These are phyloP conservation scores for Hygrocybe punicea DNA, from an alignment of 768 basidiomycete species.

Conservation along the genomic window DNA sequence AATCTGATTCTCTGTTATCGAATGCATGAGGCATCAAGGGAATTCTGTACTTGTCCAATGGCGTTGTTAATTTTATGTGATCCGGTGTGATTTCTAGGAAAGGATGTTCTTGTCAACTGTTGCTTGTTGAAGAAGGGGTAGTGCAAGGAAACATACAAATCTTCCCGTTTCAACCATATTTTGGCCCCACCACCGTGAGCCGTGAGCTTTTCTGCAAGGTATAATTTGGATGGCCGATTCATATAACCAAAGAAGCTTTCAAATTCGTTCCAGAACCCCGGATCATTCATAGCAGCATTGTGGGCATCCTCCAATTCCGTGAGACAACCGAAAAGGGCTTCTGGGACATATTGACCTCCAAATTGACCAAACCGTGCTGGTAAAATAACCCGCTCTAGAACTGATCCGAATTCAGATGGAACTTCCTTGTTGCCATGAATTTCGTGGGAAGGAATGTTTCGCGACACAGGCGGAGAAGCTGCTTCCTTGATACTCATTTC, in stretches of 20 bases:
- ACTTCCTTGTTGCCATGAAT: conserved; percentile 29
- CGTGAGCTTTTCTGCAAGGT: conserved; percentile 87
- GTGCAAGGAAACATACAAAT: conserved; percentile 52
- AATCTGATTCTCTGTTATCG: conserved; percentile 49
- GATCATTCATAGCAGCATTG: conserved; percentile 80
- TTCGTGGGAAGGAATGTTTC: conserved; percentile 25
- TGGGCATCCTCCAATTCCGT: conserved; percentile 90
- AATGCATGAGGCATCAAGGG: not conserved
- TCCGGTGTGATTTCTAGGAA: conserved; percentile 85
- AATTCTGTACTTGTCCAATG: conserved; percentile 72
- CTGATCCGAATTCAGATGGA: conserved; percentile 27
- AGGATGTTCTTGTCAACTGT: conserved; percentile 8
- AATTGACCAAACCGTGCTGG: conserved; percentile 91
- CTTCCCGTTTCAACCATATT: conserved; percentile 98
- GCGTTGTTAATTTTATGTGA: conserved; percentile 99
- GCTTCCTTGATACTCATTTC: conserved; percentile 54
- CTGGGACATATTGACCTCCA: conserved; percentile 97
- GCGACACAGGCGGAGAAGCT: conserved; percentile 36
- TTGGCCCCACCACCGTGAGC: conserved; percentile 88
- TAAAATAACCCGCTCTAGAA: conserved; percentile 45
- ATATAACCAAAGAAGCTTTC: conserved; percentile 87
- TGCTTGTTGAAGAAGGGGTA: not conserved
- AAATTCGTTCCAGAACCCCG: conserved; percentile 90
- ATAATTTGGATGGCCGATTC: conserved; percentile 89
- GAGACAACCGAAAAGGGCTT: conserved; percentile 90